Conservation (phyloP, 352 stramenopile species). For the Elongisporangium prolatum region DNA sequence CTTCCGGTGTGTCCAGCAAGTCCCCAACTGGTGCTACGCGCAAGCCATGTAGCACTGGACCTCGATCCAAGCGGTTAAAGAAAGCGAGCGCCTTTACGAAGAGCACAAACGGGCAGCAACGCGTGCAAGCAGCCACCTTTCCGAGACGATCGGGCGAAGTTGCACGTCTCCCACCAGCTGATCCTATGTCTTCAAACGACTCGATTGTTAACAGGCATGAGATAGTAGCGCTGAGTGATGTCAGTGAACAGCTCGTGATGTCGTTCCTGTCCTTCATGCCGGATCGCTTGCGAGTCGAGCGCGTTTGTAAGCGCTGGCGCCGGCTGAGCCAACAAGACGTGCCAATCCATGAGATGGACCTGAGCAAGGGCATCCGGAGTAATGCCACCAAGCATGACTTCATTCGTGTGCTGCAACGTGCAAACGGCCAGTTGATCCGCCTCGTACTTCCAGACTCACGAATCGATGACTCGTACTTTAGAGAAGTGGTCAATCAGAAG, state of each 20-base stretch:
- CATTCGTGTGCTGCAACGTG: conserved; percentile 28
- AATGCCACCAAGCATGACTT: conserved; percentile 32
- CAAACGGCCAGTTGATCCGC: conserved; percentile 21
- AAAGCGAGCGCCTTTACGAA: background rate
- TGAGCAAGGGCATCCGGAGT: conserved; percentile 22
- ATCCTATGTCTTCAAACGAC: background rate
- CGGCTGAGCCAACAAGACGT: conserved; percentile 31
- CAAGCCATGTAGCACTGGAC: background rate
- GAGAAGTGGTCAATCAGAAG: conserved; percentile 27
- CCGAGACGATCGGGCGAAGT: background rate
- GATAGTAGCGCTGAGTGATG: conserved; percentile 26
- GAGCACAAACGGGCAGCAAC: background rate
- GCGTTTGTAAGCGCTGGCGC: conserved; percentile 55
- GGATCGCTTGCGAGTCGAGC: conserved; percentile 41
- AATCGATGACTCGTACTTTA: conserved; percentile 37
- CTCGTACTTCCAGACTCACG: conserved; percentile 41
- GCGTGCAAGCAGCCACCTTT: background rate
- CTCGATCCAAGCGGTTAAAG: background rate
- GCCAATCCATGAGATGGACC: conserved; percentile 42
- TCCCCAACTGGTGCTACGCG: background rate
- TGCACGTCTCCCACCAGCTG: background rate
- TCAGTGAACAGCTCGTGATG: conserved; percentile 37
- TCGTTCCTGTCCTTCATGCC: conserved; percentile 46
- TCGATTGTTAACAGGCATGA: background rate
- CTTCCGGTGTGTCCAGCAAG: background rate